Conservation (phyloP, 345 rosid species). For the Salix arbutifolia region DNA sequence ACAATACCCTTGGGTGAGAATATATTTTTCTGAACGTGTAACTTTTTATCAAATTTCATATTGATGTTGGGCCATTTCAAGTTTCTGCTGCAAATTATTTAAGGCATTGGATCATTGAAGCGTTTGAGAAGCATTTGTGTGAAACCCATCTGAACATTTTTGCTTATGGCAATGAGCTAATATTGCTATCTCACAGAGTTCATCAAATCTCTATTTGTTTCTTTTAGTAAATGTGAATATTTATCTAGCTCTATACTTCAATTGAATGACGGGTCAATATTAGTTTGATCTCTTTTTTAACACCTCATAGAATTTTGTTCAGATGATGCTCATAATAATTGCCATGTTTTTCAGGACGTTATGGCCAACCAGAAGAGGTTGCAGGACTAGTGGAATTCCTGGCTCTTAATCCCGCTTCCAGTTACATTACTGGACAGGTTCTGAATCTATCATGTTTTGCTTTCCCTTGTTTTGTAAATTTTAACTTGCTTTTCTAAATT, state of each 20-base stretch:
- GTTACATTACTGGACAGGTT: slow-evolving; percentile 96
- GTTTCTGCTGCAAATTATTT: not conserved
- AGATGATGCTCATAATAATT: not conserved
- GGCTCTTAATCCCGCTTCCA: slow-evolving; percentile 84
- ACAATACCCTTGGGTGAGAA: slow-evolving; percentile 78
- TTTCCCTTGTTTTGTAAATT: not conserved
- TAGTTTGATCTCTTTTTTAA: not conserved
- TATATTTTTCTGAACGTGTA: not conserved
- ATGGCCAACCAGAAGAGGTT: slow-evolving; percentile 97
- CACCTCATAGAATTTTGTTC: not conserved
- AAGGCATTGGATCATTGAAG: not conserved
- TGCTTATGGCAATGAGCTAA: not conserved
- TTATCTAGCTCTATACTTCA: not conserved
- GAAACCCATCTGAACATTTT: not conserved
- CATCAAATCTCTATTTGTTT: not conserved
- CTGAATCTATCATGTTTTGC: not conserved
- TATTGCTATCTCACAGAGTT: not conserved
- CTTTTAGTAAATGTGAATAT: not conserved
- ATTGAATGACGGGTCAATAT: not conserved
- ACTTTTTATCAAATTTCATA: not conserved
- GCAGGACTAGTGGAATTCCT: slow-evolving; percentile 96
- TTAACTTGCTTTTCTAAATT: not conserved
- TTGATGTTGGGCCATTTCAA: not conserved
- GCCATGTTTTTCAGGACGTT: slow-evolving; percentile 58
- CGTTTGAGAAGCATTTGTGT: not conserved